These are phyloP conservation scores for Verticillium nubilum DNA, from an alignment of 2,329 filamentous ascomycete genomes.

Conservation along the genomic window DNA sequence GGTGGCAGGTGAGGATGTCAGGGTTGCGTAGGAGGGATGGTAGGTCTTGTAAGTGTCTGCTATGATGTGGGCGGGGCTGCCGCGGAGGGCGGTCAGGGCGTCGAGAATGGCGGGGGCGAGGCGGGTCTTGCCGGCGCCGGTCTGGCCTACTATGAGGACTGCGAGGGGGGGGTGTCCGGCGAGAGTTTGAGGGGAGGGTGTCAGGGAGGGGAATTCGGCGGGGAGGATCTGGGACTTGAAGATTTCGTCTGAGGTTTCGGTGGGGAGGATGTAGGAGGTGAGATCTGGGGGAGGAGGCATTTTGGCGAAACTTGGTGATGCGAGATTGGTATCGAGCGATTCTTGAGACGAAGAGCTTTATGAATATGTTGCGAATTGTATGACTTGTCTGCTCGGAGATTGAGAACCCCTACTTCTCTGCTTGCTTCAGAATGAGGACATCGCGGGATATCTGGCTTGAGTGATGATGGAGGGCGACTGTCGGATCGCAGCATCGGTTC, in stretches of 20 bases:
- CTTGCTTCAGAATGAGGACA: neutral
- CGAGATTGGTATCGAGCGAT: neutral
- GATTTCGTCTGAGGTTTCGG: constrained; percentile 21
- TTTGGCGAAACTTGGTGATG: neutral
- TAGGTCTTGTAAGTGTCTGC: constrained; percentile 44
- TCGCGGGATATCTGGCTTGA: neutral
- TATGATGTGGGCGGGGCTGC: constrained; percentile 32
- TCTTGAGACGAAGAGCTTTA: neutral
- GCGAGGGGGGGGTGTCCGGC: constrained; percentile 24
- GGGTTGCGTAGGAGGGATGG: constrained; percentile 33
- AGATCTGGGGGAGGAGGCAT: constrained; percentile 20
- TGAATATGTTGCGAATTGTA: too few species aligned
- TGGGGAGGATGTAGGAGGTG: constrained; percentile 24
- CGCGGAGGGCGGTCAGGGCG: constrained; percentile 18
- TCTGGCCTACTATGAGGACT: constrained; percentile 40
- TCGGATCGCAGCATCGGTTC: too few species aligned
- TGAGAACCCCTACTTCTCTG: neutral
- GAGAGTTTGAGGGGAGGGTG: constrained; percentile 3
- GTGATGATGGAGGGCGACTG: neutral
- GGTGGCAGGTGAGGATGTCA: constrained; percentile 18
- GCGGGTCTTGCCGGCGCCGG: constrained; percentile 42
- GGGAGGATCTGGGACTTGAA: constrained; percentile 26
- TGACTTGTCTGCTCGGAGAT: neutral
- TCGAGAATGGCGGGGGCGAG: constrained; percentile 30
- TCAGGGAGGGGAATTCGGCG: constrained; percentile 21